Conservation (phyloP, 1,284 basidiomycete species). For the Pascua guehoae region DNA sequence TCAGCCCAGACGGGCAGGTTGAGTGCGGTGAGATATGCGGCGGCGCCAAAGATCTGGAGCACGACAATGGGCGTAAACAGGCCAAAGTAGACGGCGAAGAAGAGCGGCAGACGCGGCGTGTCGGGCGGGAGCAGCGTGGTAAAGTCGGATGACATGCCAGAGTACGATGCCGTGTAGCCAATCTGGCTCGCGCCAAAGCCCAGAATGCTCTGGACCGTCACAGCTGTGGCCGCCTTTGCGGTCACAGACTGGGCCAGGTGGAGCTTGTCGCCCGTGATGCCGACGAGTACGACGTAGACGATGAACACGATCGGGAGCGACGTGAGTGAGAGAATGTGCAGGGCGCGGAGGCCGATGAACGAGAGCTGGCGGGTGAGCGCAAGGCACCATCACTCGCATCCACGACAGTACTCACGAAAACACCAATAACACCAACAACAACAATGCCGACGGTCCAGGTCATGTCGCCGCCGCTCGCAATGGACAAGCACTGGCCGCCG, state of each 20-base stretch:
- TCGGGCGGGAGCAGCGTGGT: conserved; percentile 47
- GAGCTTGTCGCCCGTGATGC: conserved; percentile 61
- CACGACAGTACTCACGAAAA: conserved; percentile 58
- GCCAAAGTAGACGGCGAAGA: conserved; percentile 69
- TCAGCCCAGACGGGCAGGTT: conserved; percentile 65
- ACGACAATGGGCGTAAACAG: conserved; percentile 65
- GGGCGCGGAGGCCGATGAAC: conserved; percentile 53
- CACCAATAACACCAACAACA: conserved; percentile 70
- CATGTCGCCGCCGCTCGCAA: conserved; percentile 59
- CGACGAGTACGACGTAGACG: conserved; percentile 69
- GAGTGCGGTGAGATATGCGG: conserved; percentile 52
- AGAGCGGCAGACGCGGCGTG: conserved; percentile 52
- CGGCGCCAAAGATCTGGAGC: conserved; percentile 71
- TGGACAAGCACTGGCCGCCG: conserved; percentile 71
- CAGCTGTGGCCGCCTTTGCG: conserved; percentile 27
- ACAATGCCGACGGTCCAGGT: conserved; percentile 73
- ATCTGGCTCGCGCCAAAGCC: conserved; percentile 43
- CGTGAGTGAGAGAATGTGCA: conserved; percentile 46
- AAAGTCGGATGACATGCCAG: conserved; percentile 42
- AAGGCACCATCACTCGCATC: neutral
- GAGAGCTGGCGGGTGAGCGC: conserved; percentile 41
- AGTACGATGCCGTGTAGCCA: conserved; percentile 44
- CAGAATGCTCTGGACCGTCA: conserved; percentile 37
- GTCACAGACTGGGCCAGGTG: conserved; percentile 29
- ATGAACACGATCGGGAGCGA: conserved; percentile 57